Evolutionary conservation across 1,284 basidiomycete species (phyloP).

Genomic region (Ustilago curta): DNA sequence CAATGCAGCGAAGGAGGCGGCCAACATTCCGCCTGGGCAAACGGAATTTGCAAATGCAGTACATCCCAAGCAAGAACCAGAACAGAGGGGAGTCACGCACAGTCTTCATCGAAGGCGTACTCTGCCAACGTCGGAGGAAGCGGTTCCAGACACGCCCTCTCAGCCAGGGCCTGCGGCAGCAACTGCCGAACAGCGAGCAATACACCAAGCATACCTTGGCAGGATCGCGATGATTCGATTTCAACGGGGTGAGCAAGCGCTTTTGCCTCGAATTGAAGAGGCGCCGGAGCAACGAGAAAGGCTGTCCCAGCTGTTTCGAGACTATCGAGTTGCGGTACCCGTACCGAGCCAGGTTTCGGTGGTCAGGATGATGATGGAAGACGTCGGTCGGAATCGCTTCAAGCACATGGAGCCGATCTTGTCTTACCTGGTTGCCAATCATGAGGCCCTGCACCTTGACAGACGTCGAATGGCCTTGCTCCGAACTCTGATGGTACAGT

Average conservation of each 20-base stretch:
- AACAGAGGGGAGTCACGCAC: no score
- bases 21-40: no score
- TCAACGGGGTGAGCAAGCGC: not conserved
- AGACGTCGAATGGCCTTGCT: not conserved
- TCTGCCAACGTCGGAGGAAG: no score
- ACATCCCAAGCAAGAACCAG: no score
- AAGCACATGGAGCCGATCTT: slow-evolving; percentile 12
- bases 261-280: not conserved
- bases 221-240: not conserved
- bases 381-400: slow-evolving; percentile 16
- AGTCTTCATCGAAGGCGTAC: no score
- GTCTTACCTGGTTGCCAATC: slow-evolving; percentile 7
- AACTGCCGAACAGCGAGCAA: not conserved
- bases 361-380: not conserved
- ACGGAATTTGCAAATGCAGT: no score
- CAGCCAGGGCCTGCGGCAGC: no score
- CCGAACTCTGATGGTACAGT: not conserved
- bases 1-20: not conserved
- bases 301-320: not conserved
- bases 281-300: not conserved
- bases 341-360: not conserved
- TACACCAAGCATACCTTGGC: not conserved
- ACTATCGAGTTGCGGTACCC: not conserved
- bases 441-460: not conserved
- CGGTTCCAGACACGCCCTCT: no score